These are phyloP conservation scores for Leptographium galeiforme DNA, from an alignment of 2,329 filamentous ascomycete species.

Conservation along the genomic window DNA sequence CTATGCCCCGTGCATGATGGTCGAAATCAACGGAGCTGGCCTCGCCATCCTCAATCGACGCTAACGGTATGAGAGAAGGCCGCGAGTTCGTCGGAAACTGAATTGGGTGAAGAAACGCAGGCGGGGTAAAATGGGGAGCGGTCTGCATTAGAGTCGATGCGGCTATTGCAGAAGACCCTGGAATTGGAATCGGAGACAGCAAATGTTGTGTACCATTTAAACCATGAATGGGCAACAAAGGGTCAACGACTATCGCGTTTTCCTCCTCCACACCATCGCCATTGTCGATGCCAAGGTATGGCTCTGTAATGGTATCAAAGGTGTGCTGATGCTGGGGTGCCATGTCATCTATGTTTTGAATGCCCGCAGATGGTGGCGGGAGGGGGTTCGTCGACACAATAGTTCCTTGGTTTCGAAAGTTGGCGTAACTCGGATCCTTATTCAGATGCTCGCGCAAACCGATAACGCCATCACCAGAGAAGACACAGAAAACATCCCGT, in stretches of 20 bases:
- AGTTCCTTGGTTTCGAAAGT: slow-evolving; percentile 22
- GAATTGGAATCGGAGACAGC: slow-evolving; percentile 1
- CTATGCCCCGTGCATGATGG: background rate
- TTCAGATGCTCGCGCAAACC: slow-evolving; percentile 71
- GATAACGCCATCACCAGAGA: slow-evolving; percentile 74
- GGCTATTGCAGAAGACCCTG: background rate
- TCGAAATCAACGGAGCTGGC: background rate
- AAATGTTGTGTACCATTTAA: background rate
- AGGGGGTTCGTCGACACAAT: slow-evolving; percentile 5
- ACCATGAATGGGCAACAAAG: slow-evolving; percentile 2
- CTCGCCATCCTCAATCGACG: background rate
- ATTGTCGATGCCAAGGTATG: slow-evolving; percentile 24
- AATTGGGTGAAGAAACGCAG: background rate
- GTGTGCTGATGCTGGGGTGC: slow-evolving; percentile 16
- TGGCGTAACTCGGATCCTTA: slow-evolving; percentile 31
- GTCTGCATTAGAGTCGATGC: background rate
- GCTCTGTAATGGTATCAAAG: slow-evolving; percentile 22
- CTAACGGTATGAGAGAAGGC: background rate
- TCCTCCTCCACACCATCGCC: slow-evolving; percentile 30
- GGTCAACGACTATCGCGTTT: slow-evolving; percentile 24
- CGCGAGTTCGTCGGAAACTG: background rate
- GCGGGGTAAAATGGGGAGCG: slow-evolving; percentile 2
- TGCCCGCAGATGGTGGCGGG: slow-evolving; percentile 11
- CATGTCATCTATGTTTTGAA: slow-evolving; percentile 4
- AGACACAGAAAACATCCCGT: slow-evolving; percentile 91